Conservation (phyloP, 2,329 filamentous ascomycete genomes). For the Claviceps sp. region DNA sequence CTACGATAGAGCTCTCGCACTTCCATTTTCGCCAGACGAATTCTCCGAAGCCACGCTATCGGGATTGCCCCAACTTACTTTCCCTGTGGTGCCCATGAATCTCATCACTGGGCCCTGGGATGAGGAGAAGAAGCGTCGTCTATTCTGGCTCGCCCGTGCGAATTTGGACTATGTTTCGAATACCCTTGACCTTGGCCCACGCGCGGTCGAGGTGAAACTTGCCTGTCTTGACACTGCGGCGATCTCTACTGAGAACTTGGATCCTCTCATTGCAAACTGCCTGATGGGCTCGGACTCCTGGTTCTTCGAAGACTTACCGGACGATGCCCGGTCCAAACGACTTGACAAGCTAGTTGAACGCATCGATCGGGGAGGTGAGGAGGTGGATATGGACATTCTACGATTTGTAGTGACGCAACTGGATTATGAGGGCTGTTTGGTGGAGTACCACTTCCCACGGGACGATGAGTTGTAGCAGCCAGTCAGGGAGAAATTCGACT, state of each 20-base stretch:
- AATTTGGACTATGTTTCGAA: slow-evolving; percentile 19
- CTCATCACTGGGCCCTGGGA: too few relatives aligned
- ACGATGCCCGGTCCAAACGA: slow-evolving; percentile 9
- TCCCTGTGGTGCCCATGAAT: slow-evolving; percentile 23
- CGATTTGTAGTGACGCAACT: too few relatives aligned
- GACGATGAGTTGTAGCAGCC: too few relatives aligned
- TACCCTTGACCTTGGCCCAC: too few relatives aligned
- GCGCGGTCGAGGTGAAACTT: slow-evolving; percentile 27
- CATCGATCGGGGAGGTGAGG: too few relatives aligned
- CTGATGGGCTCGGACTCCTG: slow-evolving; percentile 13
- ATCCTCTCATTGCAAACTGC: slow-evolving; percentile 18
- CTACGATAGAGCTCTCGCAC: slow-evolving; percentile 13
- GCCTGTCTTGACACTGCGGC: slow-evolving; percentile 24
- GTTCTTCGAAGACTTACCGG: slow-evolving; percentile 17
- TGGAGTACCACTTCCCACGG: too few relatives aligned
- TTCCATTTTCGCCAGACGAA: too few relatives aligned
- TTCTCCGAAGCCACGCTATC: too few relatives aligned
- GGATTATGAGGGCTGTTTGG: too few relatives aligned
- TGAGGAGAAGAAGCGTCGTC: slow-evolving; percentile 14
- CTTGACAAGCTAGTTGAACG: too few relatives aligned
- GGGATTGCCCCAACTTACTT: slow-evolving; percentile 23
- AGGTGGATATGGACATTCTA: too few relatives aligned
- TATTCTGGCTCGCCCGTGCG: slow-evolving; percentile 32
- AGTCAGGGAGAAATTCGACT: too few relatives aligned
- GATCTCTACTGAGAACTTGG: slow-evolving; percentile 15